phyloP scores from a whole-genome alignment of 106 monocot genomes.

The Iris macrosiphon region DNA sequence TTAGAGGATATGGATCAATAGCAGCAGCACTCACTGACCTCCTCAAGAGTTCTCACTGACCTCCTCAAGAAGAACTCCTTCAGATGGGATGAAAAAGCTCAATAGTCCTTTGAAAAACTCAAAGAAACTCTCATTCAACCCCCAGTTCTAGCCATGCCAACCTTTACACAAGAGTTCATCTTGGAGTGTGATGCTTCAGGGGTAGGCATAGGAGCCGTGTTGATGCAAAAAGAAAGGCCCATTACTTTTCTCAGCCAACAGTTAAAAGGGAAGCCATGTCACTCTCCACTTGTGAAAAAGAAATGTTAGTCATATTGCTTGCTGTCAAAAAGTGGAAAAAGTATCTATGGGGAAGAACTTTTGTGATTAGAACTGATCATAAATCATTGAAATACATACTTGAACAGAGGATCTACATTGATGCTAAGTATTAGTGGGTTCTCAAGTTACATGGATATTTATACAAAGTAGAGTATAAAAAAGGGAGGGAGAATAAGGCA shows the following conservation, averaged over 20 bases:
- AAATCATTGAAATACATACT: background rate
- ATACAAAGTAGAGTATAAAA: constrained; percentile 3
- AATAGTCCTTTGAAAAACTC: background rate
- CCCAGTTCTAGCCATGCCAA: constrained; percentile 10
- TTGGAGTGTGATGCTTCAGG: constrained; percentile 17
- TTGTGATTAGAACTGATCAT: constrained; percentile 18
- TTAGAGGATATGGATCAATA: background rate
- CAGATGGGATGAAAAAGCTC: background rate
- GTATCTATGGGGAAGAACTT: constrained; percentile 7
- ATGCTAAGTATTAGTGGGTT: background rate
- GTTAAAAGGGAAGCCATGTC: background rate
- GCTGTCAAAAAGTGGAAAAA: constrained; percentile 8
- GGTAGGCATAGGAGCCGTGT: constrained; percentile 8
- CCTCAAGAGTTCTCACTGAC: no score
- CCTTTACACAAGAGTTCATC: constrained; percentile 3
- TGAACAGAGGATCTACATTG: background rate
- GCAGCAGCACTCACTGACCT: background rate
- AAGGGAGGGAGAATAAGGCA: background rate
- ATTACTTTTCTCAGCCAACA: background rate
- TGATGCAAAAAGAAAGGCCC: background rate
- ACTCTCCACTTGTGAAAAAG: constrained; percentile 10
- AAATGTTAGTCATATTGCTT: constrained; percentile 1
- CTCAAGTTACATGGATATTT: background rate
- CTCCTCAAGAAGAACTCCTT: background rate
- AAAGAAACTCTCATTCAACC: background rate